phyloP scores from a whole-genome alignment of 2,329 filamentous ascomycete species.

The Dactylellina parvicollis region DNA sequence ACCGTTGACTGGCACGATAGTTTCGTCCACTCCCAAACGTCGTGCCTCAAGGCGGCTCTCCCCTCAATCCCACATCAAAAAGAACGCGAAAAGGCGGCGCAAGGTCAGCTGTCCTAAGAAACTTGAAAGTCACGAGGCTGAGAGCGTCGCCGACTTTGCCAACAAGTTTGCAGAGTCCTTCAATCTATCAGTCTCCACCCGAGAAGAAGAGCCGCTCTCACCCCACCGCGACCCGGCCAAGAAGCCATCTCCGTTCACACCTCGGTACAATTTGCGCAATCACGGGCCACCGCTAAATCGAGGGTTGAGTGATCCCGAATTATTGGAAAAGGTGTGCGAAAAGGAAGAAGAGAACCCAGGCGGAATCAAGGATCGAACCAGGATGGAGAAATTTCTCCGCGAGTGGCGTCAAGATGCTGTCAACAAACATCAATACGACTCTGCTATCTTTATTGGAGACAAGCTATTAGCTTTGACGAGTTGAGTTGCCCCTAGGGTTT shows the following conservation, averaged over 20 bases:
- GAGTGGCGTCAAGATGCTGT: conserved; percentile 95
- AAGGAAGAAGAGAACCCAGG: not conserved
- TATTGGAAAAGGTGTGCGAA: not conserved
- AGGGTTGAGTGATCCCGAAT: not conserved
- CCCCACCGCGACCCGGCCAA: conserved; percentile 10
- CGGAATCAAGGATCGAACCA: not conserved
- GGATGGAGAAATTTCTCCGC: conserved; percentile 91
- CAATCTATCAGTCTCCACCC: not conserved
- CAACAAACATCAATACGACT: conserved; percentile 95
- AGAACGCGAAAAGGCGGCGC: not conserved
- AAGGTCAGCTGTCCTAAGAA: not conserved
- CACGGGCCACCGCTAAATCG: not conserved
- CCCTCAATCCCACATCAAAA: not conserved
- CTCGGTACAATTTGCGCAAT: conserved; percentile 25
- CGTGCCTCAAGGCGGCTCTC: conserved; percentile 16
- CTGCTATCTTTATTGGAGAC: conserved; percentile 96
- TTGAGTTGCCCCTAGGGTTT: conserved; percentile 61
- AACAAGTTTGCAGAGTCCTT: conserved; percentile 9
- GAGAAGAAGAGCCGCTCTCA: conserved; percentile 15
- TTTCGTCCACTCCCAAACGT: conserved; percentile 33
- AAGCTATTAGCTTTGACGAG: conserved; percentile 94
- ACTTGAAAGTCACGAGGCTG: not conserved
- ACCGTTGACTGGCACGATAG: conserved; percentile 31
- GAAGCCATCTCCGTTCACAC: conserved; percentile 1
- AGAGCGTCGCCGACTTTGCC: not conserved